Conservation (phyloP, 805 yeast genomes). For the Myxozyma neotropica region DNA sequence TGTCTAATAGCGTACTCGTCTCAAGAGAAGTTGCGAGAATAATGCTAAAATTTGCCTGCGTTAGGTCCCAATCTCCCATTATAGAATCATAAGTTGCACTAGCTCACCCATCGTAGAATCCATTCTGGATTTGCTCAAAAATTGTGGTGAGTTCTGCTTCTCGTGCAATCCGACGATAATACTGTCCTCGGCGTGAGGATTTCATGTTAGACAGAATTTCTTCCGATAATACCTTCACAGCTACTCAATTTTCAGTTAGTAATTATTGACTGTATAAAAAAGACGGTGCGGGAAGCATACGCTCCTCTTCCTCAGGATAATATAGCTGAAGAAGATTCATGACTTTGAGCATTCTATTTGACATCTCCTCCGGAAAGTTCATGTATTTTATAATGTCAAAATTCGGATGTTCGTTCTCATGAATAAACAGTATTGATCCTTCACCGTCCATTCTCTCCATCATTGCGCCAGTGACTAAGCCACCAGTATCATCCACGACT, state of each 20-base stretch:
- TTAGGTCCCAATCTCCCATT: slow-evolving; percentile 43
- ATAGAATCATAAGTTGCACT: not conserved
- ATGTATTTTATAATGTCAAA: slow-evolving; percentile 68
- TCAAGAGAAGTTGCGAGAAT: slow-evolving; percentile 73
- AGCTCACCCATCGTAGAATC: slow-evolving; percentile 30
- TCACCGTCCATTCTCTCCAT: slow-evolving; percentile 70
- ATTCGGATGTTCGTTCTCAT: slow-evolving; percentile 94
- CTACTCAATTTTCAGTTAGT: too few relatives aligned
- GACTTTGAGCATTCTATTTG: slow-evolving; percentile 61
- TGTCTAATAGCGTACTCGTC: slow-evolving; percentile 64
- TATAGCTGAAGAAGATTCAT: slow-evolving; percentile 78
- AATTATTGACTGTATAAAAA: too few relatives aligned
- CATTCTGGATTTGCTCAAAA: slow-evolving; percentile 39
- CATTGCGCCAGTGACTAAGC: slow-evolving; percentile 80
- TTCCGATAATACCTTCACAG: slow-evolving; percentile 46
- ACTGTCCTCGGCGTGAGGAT: slow-evolving; percentile 63
- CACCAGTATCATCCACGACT: slow-evolving; percentile 92
- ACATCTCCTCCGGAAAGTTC: slow-evolving; percentile 55
- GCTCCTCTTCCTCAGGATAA: slow-evolving; percentile 67
- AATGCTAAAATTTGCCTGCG: slow-evolving; percentile 69
- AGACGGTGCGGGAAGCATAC: slow-evolving; percentile 46
- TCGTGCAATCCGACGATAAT: slow-evolving; percentile 64
- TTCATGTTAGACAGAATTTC: slow-evolving; percentile 60
- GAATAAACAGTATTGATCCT: slow-evolving; percentile 73
- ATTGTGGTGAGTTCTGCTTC: slow-evolving; percentile 46